Conservation (phyloP, 225 moss, liverwort and hornwort species). For the Ulota crispa region DNA sequence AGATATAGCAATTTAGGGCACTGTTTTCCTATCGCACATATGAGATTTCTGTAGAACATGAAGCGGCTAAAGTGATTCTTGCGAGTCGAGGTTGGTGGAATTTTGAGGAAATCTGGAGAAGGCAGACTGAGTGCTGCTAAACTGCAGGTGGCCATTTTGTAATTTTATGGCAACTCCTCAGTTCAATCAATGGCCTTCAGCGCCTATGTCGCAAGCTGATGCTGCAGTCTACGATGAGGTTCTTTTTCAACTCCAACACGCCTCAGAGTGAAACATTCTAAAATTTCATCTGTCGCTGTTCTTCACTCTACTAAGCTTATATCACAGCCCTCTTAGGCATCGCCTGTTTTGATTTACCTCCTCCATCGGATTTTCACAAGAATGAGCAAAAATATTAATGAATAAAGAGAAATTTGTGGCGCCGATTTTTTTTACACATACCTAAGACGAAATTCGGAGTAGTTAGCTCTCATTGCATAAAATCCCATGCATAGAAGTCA, state of each 20-base stretch:
- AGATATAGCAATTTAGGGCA: constrained; percentile 37
- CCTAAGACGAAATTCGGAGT: background rate
- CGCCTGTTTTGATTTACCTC: background rate
- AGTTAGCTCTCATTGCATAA: background rate
- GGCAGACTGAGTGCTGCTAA: background rate
- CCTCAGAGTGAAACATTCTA: background rate
- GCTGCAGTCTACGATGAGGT: constrained; percentile 61
- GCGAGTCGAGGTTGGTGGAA: background rate
- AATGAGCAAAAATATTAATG: background rate
- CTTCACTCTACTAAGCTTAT: background rate
- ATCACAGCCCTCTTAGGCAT: background rate
- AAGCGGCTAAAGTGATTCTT: constrained; percentile 20
- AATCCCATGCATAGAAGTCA: background rate
- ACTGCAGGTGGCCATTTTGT: background rate
- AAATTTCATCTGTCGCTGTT: background rate
- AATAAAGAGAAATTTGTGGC: background rate
- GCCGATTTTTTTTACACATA: background rate
- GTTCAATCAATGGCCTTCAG: constrained; percentile 61
- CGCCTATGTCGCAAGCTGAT: constrained; percentile 51
- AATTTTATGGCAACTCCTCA: constrained; percentile 60
- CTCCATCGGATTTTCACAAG: background rate
- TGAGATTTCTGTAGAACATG: constrained; percentile 16
- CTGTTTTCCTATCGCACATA: background rate
- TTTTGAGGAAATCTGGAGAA: constrained; percentile 9
- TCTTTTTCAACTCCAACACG: background rate